These are phyloP conservation scores for Sporothrix protearum DNA, from an alignment of 2,329 filamentous ascomycete species.

Conservation along the genomic window DNA sequence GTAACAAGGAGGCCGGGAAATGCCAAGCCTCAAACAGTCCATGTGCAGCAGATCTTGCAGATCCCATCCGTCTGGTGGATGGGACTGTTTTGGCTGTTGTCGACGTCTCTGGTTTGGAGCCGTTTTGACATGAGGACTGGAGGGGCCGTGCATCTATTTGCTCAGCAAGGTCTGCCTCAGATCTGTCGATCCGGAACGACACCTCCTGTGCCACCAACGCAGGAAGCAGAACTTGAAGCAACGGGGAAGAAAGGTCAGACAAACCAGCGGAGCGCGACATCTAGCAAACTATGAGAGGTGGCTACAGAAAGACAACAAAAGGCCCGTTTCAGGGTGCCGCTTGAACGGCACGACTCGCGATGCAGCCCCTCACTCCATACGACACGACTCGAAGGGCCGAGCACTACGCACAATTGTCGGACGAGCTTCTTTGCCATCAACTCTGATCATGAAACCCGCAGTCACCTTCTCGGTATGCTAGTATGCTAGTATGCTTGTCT, in stretches of 20 bases:
- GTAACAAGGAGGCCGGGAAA: neutral
- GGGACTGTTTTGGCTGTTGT: neutral
- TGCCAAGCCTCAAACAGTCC: conserved; percentile 16
- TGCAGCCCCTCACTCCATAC: no score
- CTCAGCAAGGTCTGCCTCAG: neutral
- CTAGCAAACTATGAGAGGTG: neutral
- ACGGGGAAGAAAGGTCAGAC: neutral
- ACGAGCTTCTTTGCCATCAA: neutral
- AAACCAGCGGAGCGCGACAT: neutral
- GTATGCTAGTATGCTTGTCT: no score
- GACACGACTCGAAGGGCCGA: neutral
- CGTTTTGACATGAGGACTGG: neutral
- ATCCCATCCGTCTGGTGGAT: conserved; percentile 9
- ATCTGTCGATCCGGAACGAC: conserved; percentile 8
- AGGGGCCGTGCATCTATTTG: neutral
- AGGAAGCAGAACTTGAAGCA: neutral
- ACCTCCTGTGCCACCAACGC: neutral
- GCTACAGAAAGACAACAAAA: neutral
- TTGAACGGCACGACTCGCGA: conserved; percentile 1
- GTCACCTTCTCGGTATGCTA: neutral
- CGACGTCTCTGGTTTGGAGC: neutral
- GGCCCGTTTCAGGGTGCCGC: conserved; percentile 9
- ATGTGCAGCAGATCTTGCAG: conserved; percentile 10
- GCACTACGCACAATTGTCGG: neutral
- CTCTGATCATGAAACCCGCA: neutral